Percentiles rank a stretch among this genome's conserved stretches.
Conservation (phyloP, 2,329 filamentous ascomycete species). For the Berkeleyomyces rouxiae region DNA sequence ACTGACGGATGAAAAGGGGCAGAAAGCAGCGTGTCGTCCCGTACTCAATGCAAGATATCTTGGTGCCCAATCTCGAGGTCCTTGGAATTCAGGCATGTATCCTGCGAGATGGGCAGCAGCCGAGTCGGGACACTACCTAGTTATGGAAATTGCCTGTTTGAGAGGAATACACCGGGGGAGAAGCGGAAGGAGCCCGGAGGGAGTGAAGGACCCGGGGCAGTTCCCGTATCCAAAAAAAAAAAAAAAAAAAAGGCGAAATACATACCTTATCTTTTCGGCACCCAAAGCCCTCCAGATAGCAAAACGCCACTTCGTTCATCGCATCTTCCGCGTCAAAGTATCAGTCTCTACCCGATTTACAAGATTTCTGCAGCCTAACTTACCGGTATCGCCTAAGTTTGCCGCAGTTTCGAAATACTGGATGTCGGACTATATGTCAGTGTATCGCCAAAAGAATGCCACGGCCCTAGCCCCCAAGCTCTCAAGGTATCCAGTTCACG, state of each 20-base stretch:
- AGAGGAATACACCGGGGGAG: neutral
- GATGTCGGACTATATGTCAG: neutral
- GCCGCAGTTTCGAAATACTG: constrained; percentile 96
- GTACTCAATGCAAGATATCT: neutral
- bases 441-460: neutral
- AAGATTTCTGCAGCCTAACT: constrained; percentile 18
- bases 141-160: neutral
- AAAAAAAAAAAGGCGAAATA: constrained; percentile 17
- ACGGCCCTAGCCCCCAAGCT: neutral
- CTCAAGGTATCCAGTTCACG: neutral
- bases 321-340: constrained; percentile 42
- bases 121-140: neutral
- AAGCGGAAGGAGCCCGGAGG: neutral
- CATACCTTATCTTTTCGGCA: constrained; percentile 97
- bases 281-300: constrained; percentile 90
- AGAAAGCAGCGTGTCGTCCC: no score
- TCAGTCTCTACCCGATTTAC: neutral
- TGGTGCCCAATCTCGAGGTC: neutral
- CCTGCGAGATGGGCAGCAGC: neutral
- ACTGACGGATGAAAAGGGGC: no score
- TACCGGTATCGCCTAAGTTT: constrained; percentile 77
- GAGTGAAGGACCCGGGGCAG: neutral
- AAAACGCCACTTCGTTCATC: constrained; percentile 95
- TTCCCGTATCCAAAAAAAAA: neutral
- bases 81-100: neutral